Evolutionary conservation across 1,139 yeast species (phyloP), one percentile per base, ranked within the genome.

Genomic region (Candida freyschussii): DNA sequence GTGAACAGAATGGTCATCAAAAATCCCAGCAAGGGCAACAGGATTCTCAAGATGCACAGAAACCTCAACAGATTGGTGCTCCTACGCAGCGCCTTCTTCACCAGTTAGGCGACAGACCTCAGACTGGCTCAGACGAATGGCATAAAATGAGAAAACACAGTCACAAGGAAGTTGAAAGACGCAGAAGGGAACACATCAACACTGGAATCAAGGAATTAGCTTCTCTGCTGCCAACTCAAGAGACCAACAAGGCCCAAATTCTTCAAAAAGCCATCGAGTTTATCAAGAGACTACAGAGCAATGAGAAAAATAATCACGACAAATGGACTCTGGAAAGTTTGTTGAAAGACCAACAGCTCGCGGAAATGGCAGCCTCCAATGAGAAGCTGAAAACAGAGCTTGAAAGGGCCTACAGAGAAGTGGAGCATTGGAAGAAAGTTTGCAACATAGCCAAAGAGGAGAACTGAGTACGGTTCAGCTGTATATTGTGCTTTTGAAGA

Each of bases 81-180:
- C 23, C 13, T 4, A 12, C 23, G 16, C 54, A 47, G 13, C 47
- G 42, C 17, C 32, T 38, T 14, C 24, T 47, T 3, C 48, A 41
- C 36, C 43, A 45, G 28, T 26, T 36, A 17, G 13, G 40, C 21
- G 40, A 43, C 7, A 51, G 45, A 21, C 78, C 68, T 49, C 66
- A 52, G 51, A 83, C 77, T 35, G 86, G 86, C 9, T 64, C 85
- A 14, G 93, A 82, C 19, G 96, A 85, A 58, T 87, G 96, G 95
- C 89, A 82, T 55, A 74, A 74, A 47, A 74, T 76, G 55, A 75
- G 96, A 49, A 79, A 84, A 50, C 85, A 84, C 50, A 89, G 86
- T 59, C 99, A 91, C 65, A 91, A 91, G 61, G 98, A 93, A 62
- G 98, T 91, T 19, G 99, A 91, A 63, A 75, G 96, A 54, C 78